Percentiles rank a stretch among this genome's conserved stretches.
Conservation (phyloP, 2,329 filamentous ascomycete genomes). For the Fusarium compactum region DNA sequence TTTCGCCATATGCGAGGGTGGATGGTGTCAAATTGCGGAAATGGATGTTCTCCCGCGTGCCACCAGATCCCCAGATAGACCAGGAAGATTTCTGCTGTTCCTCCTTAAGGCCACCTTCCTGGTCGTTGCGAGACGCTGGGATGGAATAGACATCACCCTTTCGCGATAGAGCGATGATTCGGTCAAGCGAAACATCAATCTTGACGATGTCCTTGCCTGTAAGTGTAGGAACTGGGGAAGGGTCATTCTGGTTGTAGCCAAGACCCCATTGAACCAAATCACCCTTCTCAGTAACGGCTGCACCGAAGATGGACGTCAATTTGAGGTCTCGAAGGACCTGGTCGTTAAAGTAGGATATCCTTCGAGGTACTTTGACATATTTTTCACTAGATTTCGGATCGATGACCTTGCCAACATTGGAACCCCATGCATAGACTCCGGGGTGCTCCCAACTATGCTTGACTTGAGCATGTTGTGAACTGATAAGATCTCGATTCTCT, state of each 20-base stretch:
- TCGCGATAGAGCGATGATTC: constrained; percentile 81
- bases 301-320: constrained; percentile 83
- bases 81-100: constrained; percentile 70
- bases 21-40: constrained; percentile 79
- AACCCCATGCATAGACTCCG: constrained; percentile 94
- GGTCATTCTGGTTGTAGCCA: constrained; percentile 75
- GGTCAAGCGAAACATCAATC: constrained; percentile 82
- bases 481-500: constrained; percentile 80
- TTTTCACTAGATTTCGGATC: constrained; percentile 84
- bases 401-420: constrained; percentile 85
- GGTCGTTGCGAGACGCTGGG: constrained; percentile 79
- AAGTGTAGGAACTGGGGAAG: constrained; percentile 76
- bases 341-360: constrained; percentile 86
- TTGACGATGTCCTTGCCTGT: constrained; percentile 84
- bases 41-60: constrained; percentile 62
- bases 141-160: constrained; percentile 87
- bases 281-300: constrained; percentile 87
- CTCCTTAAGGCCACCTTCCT: constrained; percentile 71
- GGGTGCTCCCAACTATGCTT: constrained; percentile 85
- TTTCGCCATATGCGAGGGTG: constrained; percentile 76
- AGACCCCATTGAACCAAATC: constrained; percentile 93
- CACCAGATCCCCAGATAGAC: constrained; percentile 74
- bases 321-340: constrained; percentile 88
- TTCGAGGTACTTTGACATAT: constrained; percentile 81
- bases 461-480: constrained; percentile 88